phyloP scores from a whole-genome alignment of 345 rosid genomes.

The Nasturtium officinale region DNA sequence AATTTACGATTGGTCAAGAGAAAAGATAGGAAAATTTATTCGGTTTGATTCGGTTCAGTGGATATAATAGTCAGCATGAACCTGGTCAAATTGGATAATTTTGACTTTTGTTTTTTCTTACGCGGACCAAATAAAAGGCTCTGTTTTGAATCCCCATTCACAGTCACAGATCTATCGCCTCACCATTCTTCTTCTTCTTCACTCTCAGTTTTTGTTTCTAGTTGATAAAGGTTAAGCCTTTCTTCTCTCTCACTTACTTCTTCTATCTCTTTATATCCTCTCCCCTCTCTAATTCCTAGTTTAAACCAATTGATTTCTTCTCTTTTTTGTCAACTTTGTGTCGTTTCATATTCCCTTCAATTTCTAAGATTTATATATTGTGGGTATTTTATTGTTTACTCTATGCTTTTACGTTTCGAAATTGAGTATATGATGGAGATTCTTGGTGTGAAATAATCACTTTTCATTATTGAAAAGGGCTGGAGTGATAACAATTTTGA shows the following conservation, averaged over 20 bases:
- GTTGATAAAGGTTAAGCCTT: conserved; percentile 28
- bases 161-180: conserved; percentile 27
- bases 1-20: no score
- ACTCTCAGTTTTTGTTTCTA: conserved; percentile 26
- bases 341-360: conserved; percentile 28
- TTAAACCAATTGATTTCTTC: neutral
- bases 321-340: conserved; percentile 1
- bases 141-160: conserved; percentile 30
- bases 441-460: neutral
- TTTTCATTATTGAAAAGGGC: neutral
- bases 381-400: neutral
- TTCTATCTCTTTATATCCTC: neutral
- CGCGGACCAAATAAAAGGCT: conserved; percentile 39
- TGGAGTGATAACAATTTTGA: conserved; percentile 14
- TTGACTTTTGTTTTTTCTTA: neutral
- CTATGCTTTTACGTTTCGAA: neutral
- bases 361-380: neutral
- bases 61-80: neutral
- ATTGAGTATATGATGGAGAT: neutral
- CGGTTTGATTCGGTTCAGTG: no score
- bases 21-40: no score
- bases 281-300: neutral
- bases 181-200: conserved; percentile 19
- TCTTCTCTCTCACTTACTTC: neutral
- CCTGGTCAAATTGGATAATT: conserved; percentile 8